Conservation (phyloP, 768 basidiomycete genomes). For the Tylopilus sp. region DNA sequence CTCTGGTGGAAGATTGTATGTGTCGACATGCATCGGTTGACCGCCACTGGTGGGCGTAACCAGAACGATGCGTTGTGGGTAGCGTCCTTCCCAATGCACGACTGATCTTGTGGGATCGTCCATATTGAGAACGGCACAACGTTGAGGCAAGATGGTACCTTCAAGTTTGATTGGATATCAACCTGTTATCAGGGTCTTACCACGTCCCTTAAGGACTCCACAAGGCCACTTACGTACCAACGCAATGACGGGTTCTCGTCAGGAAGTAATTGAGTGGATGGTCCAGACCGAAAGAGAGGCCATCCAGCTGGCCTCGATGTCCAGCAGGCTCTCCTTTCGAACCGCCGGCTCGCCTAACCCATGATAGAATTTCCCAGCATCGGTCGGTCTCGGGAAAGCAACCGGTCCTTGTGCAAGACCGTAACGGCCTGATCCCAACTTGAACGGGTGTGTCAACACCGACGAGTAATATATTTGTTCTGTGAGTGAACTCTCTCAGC, state of each 20-base stretch:
- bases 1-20: too few relatives aligned
- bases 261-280: background rate
- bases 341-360: background rate
- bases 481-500: background rate
- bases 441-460: constrained; percentile 8
- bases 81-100: too few relatives aligned
- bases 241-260: background rate
- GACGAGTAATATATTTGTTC: constrained; percentile 3
- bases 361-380: constrained; percentile 7
- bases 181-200: background rate
- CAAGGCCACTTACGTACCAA: background rate
- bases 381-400: constrained; percentile 7
- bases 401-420: constrained; percentile 2
- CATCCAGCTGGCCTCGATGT: background rate
- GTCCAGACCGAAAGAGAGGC: background rate
- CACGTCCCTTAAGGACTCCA: background rate
- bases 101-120: too few relatives aligned
- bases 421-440: background rate
- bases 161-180: too few relatives aligned
- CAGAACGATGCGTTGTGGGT: too few relatives aligned
- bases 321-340: background rate
- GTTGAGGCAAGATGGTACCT: too few relatives aligned
- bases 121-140: too few relatives aligned
- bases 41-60: too few relatives aligned
- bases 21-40: background rate